Conservation (phyloP, 257 asterid genomes). For the Solanum etuberosum region DNA sequence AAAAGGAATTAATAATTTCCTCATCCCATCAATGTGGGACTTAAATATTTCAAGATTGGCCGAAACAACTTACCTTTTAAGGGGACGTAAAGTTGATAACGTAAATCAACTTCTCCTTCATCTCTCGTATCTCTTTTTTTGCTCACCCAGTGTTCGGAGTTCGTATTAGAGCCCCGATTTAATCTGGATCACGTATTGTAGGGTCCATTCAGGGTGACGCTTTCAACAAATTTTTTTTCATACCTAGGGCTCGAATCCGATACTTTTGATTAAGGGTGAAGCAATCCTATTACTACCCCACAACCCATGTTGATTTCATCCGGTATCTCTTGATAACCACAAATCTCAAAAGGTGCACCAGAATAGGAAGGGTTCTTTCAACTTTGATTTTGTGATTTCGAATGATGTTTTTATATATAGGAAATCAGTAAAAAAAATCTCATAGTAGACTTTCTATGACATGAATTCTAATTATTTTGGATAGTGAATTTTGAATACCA, state of each 20-base stretch:
- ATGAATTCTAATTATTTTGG: not conserved
- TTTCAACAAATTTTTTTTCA: too few relatives aligned
- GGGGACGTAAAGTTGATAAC: not conserved
- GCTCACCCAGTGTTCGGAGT: too few relatives aligned
- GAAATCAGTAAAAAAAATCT: too few relatives aligned
- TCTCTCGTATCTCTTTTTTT: too few relatives aligned
- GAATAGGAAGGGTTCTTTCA: not conserved
- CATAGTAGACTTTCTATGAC: not conserved
- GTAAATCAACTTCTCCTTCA: not conserved
- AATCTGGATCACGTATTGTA: not conserved
- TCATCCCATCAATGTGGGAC: not conserved
- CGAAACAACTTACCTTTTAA: not conserved
- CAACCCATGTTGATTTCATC: not conserved
- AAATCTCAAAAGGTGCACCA: not conserved
- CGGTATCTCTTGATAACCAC: not conserved
- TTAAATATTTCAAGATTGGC: not conserved
- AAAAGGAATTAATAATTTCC: too few relatives aligned
- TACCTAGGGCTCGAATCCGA: rapidly evolving
- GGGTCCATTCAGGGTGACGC: not conserved
- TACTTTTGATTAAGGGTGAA: too few relatives aligned
- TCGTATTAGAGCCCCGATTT: too few relatives aligned
- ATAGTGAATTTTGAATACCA: not conserved
- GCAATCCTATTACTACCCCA: not conserved
- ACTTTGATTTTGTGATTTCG: not conserved
- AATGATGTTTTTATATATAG: not conserved